Percentiles rank a stretch among this genome's conserved stretches.
These are phyloP conservation scores for Diaporthe ampelina DNA, from an alignment of 2,329 filamentous ascomycete genomes.

Conservation along the genomic window DNA sequence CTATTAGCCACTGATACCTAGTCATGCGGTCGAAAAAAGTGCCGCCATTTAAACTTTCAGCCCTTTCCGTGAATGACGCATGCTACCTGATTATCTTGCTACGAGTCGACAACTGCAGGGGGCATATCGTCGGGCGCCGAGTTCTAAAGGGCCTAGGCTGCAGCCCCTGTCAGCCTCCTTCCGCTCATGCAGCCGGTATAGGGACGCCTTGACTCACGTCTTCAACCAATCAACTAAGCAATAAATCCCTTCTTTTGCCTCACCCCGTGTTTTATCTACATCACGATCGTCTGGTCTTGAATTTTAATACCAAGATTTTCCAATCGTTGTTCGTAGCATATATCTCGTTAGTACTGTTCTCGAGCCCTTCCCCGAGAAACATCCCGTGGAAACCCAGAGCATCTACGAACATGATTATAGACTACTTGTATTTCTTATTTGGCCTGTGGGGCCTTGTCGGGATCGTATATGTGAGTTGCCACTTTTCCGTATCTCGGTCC, in stretches of 20 bases:
- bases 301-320: background rate
- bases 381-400: background rate
- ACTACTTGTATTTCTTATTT: background rate
- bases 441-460: background rate
- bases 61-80: background rate
- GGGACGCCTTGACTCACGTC: slow-evolving; percentile 9
- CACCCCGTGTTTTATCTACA: background rate
- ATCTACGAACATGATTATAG: background rate
- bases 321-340: background rate
- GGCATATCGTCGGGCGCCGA: background rate
- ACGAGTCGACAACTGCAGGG: slow-evolving; percentile 1
- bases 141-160: background rate
- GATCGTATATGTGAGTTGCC: slow-evolving; percentile 7
- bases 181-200: background rate
- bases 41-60: slow-evolving; percentile 9
- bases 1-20: background rate
- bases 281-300: background rate
- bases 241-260: background rate
- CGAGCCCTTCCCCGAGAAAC: background rate
- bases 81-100: slow-evolving; percentile 2
- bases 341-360: background rate
- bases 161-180: slow-evolving; percentile 10
- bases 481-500: background rate
- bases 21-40: slow-evolving; percentile 1
- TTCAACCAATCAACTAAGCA: background rate